Conservation (phyloP, 805 yeast genomes). For the Candida suzukii region DNA sequence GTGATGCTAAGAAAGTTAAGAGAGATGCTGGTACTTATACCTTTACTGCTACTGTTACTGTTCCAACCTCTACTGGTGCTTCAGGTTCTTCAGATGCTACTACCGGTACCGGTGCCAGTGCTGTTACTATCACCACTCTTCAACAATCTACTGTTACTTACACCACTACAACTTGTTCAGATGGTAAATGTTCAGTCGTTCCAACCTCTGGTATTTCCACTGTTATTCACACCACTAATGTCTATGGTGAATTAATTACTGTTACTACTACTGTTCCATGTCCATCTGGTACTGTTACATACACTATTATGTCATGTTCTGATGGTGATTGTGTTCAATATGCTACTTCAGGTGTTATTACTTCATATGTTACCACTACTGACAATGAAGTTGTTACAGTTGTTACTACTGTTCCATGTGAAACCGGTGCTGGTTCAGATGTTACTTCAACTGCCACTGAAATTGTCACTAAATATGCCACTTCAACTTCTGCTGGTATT, state of each 20-base stretch:
- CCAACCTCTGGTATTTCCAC: background rate
- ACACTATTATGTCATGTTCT: constrained; percentile 27
- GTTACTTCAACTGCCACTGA: background rate
- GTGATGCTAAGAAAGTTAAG: background rate
- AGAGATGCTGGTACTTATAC: constrained; percentile 1
- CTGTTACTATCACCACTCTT: constrained; percentile 8
- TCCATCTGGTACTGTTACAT: constrained; percentile 1
- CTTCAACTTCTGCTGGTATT: background rate
- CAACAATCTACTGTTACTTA: background rate
- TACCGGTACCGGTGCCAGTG: background rate
- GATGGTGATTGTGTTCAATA: constrained; percentile 43
- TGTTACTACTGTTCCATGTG: constrained; percentile 6
- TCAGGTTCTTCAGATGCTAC: background rate
- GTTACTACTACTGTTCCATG: constrained; percentile 1
- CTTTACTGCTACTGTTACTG: background rate
- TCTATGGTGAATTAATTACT: background rate
- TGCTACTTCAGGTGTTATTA: constrained; percentile 44
- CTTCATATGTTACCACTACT: background rate
- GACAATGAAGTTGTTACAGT: background rate
- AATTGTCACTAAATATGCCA: background rate
- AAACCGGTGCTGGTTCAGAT: constrained; percentile 55
- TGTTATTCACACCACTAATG: background rate
- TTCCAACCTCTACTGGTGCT: background rate
- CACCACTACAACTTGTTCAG: constrained; percentile 29
- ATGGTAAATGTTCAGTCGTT: constrained; percentile 16